A percentile compares a stretch with the other conserved stretches of the same genome.
Conservation (phyloP, 1,284 basidiomycete species). For the Puccinia horiana region DNA sequence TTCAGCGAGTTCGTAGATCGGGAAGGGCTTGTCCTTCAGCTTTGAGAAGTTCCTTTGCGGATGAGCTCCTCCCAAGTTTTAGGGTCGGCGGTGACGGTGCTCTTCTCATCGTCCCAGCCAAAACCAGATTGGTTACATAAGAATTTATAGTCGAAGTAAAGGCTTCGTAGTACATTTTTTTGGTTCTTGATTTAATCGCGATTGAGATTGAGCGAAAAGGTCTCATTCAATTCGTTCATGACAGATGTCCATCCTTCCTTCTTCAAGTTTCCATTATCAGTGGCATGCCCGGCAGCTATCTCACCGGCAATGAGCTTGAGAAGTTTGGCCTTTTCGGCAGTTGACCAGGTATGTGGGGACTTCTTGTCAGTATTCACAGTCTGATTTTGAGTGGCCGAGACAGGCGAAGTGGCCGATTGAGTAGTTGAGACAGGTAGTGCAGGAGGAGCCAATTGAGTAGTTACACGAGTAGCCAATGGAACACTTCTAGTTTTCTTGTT, state of each 20-base stretch:
- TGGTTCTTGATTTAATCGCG: background rate
- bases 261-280: background rate
- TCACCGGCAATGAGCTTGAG: background rate
- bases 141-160: background rate
- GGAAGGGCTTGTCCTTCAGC: background rate
- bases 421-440: no score
- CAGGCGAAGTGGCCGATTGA: no score
- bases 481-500: no score
- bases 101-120: background rate
- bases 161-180: background rate
- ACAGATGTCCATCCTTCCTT: background rate
- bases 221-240: background rate
- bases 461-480: no score
- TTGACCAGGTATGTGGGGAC: background rate
- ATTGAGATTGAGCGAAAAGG: background rate
- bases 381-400: background rate
- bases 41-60: background rate
- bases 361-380: background rate
- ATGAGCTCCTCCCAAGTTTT: background rate
- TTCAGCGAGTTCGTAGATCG: background rate
- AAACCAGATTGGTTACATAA: background rate
- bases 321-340: background rate
- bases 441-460: no score
- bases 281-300: background rate
- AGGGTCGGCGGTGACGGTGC: background rate